Base-by-base conservation (phyloP, 176 grass and related monocot species). In the Panicum miliaceum region DNA sequence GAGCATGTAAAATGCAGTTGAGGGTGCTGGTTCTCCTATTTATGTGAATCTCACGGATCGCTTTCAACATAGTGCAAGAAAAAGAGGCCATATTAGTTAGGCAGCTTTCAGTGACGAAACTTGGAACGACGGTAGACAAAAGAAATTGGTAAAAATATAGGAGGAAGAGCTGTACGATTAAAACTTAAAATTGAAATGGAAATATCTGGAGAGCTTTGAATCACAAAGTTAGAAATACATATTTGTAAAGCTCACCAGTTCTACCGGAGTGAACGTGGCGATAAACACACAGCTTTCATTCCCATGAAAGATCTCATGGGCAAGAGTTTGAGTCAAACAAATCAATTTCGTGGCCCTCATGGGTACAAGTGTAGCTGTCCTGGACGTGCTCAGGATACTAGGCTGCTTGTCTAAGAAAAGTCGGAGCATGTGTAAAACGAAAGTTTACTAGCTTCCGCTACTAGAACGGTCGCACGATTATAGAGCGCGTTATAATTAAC, bases 301-400 rank as follows among this genome's bases (percentile, higher is more conserved):
- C 23, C 57, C 22, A 26, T 8, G 26, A 77, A 77, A 62, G 23
- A 77, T 62, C 56, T 19, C 14, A 5, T 6, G 32, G 1, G 40
- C 37, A 62, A 8, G 53, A 77, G 74, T 36, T 32, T 14, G 22
- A 27, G 76, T 61, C 76, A 61, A 64, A 22, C 58, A 13, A 78
- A 47, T 18, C 22, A 78, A 34, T 46, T 25, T 47, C 29, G 58
- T 14, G 40, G 76, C 6, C 40, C 27, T 46, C 15, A 20, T 16
- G n/a, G 46, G 38, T 62, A 38, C 75, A 78, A 63, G 38, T 32
- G 57, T 29, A 12, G 57, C 38, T 62, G 22, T 63, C 57, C 18
- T 62, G 19, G 7, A 22, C 22, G 22, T 58, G 54, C 51, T 19
- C 16, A 22, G 2, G 54, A 20, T 0, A 20, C 18, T 6, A 22